phyloP scores from a whole-genome alignment of 73 alveolate species.

The Symbiodinium natans region DNA sequence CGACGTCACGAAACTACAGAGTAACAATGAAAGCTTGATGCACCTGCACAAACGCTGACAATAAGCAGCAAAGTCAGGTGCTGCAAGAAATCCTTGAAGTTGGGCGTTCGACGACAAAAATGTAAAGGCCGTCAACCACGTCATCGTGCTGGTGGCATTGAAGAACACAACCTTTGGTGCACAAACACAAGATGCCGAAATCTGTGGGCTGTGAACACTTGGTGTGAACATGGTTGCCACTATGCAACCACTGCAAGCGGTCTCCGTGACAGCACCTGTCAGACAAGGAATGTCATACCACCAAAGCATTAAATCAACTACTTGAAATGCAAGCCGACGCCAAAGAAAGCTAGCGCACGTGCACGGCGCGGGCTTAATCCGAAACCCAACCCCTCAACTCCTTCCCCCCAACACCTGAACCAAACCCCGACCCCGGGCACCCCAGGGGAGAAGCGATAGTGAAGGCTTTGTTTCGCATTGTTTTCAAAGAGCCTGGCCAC shows the following conservation, averaged over 20 bases:
- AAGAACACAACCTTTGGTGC: conserved; percentile 25
- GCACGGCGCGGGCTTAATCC: too few species aligned
- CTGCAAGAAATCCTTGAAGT: background rate
- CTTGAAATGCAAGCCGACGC: background rate
- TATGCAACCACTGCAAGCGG: background rate
- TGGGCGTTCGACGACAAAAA: background rate
- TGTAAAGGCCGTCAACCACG: conserved; percentile 27
- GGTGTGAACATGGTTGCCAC: background rate
- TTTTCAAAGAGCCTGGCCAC: too few species aligned
- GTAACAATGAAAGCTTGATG: too few species aligned
- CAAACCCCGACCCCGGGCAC: too few species aligned
- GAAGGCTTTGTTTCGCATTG: too few species aligned
- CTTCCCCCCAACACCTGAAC: too few species aligned
- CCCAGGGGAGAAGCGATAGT: too few species aligned
- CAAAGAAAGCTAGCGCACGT: too few species aligned
- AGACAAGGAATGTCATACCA: background rate
- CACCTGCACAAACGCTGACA: background rate
- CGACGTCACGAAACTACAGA: too few species aligned
- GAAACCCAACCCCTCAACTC: too few species aligned
- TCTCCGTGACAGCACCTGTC: background rate
- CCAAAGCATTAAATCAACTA: background rate
- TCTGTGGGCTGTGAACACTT: background rate
- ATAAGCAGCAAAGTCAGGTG: conserved; percentile 58
- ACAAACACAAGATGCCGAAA: background rate
- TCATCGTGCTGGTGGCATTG: conserved; percentile 68